A percentile compares a stretch with the other conserved stretches of the same genome.
phyloP scores from a whole-genome alignment of 1,284 basidiomycete species.

The Ceratobasidium theobromae region DNA sequence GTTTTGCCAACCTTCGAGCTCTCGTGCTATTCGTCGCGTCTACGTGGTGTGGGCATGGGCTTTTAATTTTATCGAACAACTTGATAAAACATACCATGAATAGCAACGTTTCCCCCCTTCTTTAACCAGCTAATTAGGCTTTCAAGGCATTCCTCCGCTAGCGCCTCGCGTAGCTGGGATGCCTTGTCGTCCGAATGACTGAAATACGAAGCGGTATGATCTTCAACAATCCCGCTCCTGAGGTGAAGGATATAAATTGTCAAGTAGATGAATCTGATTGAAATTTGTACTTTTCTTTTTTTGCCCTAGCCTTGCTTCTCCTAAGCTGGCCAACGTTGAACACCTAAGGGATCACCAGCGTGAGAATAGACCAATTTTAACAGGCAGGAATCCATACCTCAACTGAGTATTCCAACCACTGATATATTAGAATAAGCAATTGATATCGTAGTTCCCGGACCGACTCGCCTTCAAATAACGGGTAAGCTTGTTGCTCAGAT shows the following conservation, averaged over 20 bases:
- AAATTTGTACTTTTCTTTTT: slow-evolving; percentile 63
- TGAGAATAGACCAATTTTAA: neutral
- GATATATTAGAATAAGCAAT: slow-evolving; percentile 30
- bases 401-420: slow-evolving; percentile 99
- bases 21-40: slow-evolving; percentile 94
- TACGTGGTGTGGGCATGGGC: slow-evolving; percentile 41
- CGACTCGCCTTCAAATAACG: slow-evolving; percentile 68
- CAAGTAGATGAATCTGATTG: neutral
- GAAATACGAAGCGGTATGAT: slow-evolving; percentile 92
- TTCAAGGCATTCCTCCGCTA: slow-evolving; percentile 92
- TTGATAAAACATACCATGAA: slow-evolving; percentile 73
- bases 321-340: slow-evolving; percentile 98
- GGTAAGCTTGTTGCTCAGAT: slow-evolving; percentile 81
- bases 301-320: slow-evolving; percentile 75
- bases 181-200: slow-evolving; percentile 84
- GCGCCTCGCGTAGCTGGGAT: slow-evolving; percentile 73
- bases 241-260: slow-evolving; percentile 25
- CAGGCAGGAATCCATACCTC: slow-evolving; percentile 55
- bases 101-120: slow-evolving; percentile 94
- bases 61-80: neutral
- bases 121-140: slow-evolving; percentile 95
- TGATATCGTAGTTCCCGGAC: slow-evolving; percentile 10
- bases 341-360: slow-evolving; percentile 54
- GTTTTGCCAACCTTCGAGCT: slow-evolving; percentile 58
- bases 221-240: slow-evolving; percentile 78